phyloP scores from a whole-genome alignment of 305 asterid species.

The Rubia peregrina region DNA sequence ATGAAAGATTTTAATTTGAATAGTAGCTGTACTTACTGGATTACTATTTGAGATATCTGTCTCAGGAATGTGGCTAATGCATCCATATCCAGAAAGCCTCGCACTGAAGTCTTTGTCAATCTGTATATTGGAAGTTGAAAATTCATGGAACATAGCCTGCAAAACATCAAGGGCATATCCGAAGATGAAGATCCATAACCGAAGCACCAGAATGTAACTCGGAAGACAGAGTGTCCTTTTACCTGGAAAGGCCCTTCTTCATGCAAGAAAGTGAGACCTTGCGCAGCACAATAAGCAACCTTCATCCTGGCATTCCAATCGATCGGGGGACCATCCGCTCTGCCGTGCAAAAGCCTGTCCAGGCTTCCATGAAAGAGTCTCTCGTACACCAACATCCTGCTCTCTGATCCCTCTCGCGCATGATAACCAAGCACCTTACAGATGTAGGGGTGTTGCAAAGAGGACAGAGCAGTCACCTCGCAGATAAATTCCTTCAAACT shows the following conservation, averaged over 20 bases:
- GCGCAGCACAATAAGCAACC: slow-evolving; percentile 91
- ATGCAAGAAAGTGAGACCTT: slow-evolving; percentile 88
- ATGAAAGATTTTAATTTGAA: too few species aligned
- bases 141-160: slow-evolving; percentile 98
- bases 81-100: slow-evolving; percentile 97
- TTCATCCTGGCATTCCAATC: slow-evolving; percentile 99
- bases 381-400: slow-evolving; percentile 89
- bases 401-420: slow-evolving; percentile 91
- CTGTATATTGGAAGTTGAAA: slow-evolving; percentile 85
- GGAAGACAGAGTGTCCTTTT: slow-evolving; percentile 7
- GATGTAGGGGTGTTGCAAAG: slow-evolving; percentile 74
- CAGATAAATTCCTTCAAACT: slow-evolving; percentile 82
- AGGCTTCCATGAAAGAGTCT: slow-evolving; percentile 90
- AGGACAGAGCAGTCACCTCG: slow-evolving; percentile 80
- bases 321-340: slow-evolving; percentile 91
- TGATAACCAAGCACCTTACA: slow-evolving; percentile 91
- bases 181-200: slow-evolving; percentile 9
- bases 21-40: slow-evolving; percentile 51
- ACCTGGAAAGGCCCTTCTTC: slow-evolving; percentile 99
- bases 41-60: slow-evolving; percentile 65
- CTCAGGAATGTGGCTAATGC: slow-evolving; percentile 82
- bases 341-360: slow-evolving; percentile 83
- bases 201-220: background rate
- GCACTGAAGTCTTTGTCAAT: slow-evolving; percentile 97
- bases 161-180: slow-evolving; percentile 6